Conservation (phyloP, 1,139 yeast species). For the Hansenula sp. region DNA sequence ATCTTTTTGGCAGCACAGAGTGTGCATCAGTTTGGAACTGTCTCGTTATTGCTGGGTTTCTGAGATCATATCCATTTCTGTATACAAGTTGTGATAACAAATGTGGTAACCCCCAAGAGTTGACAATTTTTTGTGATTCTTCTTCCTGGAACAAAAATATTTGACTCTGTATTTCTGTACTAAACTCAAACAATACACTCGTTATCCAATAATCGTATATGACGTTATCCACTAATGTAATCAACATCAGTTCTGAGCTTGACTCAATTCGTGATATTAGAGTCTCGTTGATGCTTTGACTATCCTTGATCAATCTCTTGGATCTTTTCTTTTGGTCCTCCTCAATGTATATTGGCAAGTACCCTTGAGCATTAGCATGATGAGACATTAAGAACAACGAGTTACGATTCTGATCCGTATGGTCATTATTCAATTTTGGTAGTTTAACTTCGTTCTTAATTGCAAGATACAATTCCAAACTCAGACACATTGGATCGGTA, state of each 20-base stretch:
- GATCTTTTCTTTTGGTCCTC: slow-evolving; percentile 9
- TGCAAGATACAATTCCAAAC: slow-evolving; percentile 16
- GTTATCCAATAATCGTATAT: slow-evolving; percentile 21
- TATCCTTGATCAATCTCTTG: slow-evolving; percentile 12
- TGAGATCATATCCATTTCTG: slow-evolving; percentile 19
- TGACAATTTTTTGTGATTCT: slow-evolving; percentile 5
- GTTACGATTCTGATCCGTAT: slow-evolving; percentile 12
- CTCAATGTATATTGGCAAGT: slow-evolving; percentile 18
- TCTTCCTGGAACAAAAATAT: slow-evolving; percentile 13
- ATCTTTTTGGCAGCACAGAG: not conserved
- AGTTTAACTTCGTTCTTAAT: slow-evolving; percentile 12
- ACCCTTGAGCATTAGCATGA: slow-evolving; percentile 16
- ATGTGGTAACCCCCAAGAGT: slow-evolving; percentile 7
- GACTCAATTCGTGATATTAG: slow-evolving; percentile 12
- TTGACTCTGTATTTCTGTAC: slow-evolving; percentile 4
- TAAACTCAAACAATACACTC: slow-evolving; percentile 10
- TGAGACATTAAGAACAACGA: slow-evolving; percentile 17
- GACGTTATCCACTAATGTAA: slow-evolving; percentile 17
- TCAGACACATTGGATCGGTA: slow-evolving; percentile 21
- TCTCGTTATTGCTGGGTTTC: slow-evolving; percentile 18
- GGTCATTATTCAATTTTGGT: slow-evolving; percentile 17
- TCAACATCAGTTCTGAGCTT: slow-evolving; percentile 19
- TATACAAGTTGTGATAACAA: slow-evolving; percentile 10
- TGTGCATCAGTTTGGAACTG: slow-evolving; percentile 1
- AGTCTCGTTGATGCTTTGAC: slow-evolving; percentile 13